phyloP scores from a whole-genome alignment of 2,329 filamentous ascomycete species.

The Polytolypa hystricis region DNA sequence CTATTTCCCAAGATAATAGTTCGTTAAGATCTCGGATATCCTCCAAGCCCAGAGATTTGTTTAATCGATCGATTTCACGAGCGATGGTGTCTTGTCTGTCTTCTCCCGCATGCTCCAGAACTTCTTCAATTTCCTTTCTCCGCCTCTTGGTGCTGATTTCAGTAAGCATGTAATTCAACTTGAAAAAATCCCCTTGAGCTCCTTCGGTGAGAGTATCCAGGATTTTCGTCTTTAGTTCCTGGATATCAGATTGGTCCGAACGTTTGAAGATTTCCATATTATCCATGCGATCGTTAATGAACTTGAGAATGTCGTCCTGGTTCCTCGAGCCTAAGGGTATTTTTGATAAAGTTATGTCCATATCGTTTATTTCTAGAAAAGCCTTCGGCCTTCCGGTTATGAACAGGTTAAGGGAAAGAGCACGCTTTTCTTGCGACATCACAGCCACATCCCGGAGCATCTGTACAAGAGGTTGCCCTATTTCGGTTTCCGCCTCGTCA shows the following conservation, averaged over 20 bases:
- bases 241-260: constrained; percentile 10
- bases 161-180: constrained; percentile 16
- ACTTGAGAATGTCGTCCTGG: constrained; percentile 15
- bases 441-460: constrained; percentile 12
- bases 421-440: constrained; percentile 8
- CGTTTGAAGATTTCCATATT: constrained; percentile 17
- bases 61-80: constrained; percentile 17
- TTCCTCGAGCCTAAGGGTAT: constrained; percentile 15
- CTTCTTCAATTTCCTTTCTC: constrained; percentile 18
- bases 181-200: constrained; percentile 18
- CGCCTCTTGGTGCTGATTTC: constrained; percentile 19
- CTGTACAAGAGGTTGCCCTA: constrained; percentile 14
- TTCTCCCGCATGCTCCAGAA: constrained; percentile 16
- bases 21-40: constrained; percentile 21
- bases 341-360: constrained; percentile 7
- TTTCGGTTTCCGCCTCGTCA: constrained; percentile 29
- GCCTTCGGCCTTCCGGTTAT: constrained; percentile 13
- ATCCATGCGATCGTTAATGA: constrained; percentile 17
- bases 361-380: constrained; percentile 11
- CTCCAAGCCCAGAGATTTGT: constrained; percentile 14
- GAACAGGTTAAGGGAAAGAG: constrained; percentile 13
- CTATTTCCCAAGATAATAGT: constrained; percentile 19
- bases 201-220: constrained; percentile 13
- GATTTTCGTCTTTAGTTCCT: constrained; percentile 15
- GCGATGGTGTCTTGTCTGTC: constrained; percentile 17